Evolutionary conservation across 2,329 filamentous ascomycete species (phyloP), one percentile per base, ranked within the genome.

Genomic region (Penicillium occitanis): DNA sequence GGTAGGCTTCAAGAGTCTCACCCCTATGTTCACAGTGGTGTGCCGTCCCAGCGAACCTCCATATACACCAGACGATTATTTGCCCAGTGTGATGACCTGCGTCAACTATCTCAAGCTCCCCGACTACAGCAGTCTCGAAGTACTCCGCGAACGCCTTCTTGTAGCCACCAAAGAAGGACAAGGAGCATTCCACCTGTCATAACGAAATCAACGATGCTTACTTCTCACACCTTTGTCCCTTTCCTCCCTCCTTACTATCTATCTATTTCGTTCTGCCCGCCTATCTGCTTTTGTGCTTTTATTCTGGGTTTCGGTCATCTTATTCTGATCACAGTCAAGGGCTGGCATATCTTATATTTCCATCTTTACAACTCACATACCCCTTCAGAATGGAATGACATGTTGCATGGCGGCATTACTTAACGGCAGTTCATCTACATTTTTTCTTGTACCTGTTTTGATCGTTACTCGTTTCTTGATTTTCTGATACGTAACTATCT

Each of bases 51-150:
- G 92, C 78, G 95, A 99, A 75, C 88, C 92, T 17, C 95, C 95
- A 1, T 95, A 93, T 77, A 90, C 90, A 3, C 94, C 94, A 4
- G 95, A 99, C 75, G 95, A 99, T 81, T 99, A 98, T 74, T 86
- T 99, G n/a, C 95, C 96, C 13, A 98, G 93, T 76, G 96, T 99
- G 77, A 99, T 99, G 96, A 99, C 96, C 11, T 99, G 96, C 77
- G 95, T 97, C 79, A 99, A 99, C 79, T 99, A 99, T 77, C 87
- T 99, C 73, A 99, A 99, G 81, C 86, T 99, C 74, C 95, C 95
- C 22, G 92, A 99, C 79, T 99, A 99, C 80, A 94, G 89, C 70
- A 88, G 83, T 71, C 81, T 96, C 68, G 87, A 91, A 1, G 85
- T 90, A 61, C 88, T 99, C 79, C 89, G 86, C 74, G 86, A 90